These are phyloP conservation scores for Dactylonectria estremocensis DNA, from an alignment of 2,329 filamentous ascomycete genomes.

Conservation along the genomic window DNA sequence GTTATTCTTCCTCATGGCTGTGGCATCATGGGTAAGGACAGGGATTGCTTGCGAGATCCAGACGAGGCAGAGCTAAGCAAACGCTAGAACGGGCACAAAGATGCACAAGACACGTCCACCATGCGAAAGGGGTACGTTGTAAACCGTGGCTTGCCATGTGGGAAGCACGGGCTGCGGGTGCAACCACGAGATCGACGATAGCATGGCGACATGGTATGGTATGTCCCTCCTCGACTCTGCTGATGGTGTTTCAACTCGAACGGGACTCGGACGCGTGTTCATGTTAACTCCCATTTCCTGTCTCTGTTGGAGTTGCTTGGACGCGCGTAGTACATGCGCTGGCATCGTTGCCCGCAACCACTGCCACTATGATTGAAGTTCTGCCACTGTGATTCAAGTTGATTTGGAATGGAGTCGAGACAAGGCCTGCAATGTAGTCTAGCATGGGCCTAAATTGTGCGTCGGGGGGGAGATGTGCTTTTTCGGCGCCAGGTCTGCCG, in stretches of 20 bases:
- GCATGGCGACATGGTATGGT: conserved; percentile 26
- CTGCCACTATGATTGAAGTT: conserved; percentile 16
- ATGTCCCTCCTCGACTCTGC: conserved; percentile 14
- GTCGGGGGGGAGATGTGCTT: not conserved
- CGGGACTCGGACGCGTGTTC: not conserved
- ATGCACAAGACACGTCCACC: not conserved
- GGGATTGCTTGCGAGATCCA: not conserved
- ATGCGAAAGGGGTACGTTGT: conserved; percentile 11
- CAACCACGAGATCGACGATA: conserved; percentile 34
- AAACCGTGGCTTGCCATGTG: conserved; percentile 44
- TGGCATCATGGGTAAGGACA: not conserved
- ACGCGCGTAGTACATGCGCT: not conserved
- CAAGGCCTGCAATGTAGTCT: not conserved
- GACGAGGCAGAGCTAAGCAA: not conserved
- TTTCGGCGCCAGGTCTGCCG: conserved; percentile 4
- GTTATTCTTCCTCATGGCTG: not conserved
- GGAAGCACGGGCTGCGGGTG: conserved; percentile 39
- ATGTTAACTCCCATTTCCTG: not conserved
- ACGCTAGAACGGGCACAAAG: not conserved
- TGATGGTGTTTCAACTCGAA: conserved; percentile 5
- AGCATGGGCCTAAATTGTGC: not conserved
- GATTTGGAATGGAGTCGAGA: conserved; percentile 1
- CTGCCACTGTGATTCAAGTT: conserved; percentile 14
- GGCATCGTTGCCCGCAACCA: not conserved
- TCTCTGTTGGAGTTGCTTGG: not conserved